phyloP scores from a whole-genome alignment of 176 grass and related monocot genomes.

The Cenchrus purpureus region DNA sequence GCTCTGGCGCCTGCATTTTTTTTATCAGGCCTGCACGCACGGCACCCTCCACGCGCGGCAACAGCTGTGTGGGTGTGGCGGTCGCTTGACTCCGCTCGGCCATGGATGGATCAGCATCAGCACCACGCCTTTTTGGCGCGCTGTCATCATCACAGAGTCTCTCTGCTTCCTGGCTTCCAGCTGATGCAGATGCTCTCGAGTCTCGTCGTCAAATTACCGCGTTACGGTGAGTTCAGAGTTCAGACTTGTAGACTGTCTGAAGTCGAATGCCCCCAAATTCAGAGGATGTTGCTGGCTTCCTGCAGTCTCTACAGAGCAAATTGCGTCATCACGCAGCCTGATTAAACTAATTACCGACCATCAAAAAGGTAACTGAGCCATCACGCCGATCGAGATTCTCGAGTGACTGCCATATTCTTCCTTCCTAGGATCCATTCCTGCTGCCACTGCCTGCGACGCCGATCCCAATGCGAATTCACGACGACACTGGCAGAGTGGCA shows the following conservation, averaged over 20 bases:
- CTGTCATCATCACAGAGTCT: background rate
- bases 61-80: conserved; percentile 18
- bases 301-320: background rate
- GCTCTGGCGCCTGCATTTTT: background rate
- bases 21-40: background rate
- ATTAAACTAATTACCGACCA: background rate
- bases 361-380: background rate
- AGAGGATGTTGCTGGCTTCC: background rate
- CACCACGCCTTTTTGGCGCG: background rate
- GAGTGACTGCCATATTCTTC: background rate
- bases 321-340: background rate
- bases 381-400: background rate
- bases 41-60: conserved; percentile 22
- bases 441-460: conserved; percentile 16
- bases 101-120: background rate
- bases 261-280: background rate
- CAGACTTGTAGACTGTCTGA: background rate
- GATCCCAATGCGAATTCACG: conserved; percentile 41
- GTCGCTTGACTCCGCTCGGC: background rate
- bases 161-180: background rate
- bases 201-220: background rate
- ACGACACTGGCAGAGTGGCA: conserved; percentile 3
- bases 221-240: background rate
- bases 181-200: background rate
- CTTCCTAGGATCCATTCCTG: conserved; percentile 42